Evolutionary conservation across 371 early-diverging fungal species (phyloP).

Genomic region (Mortierella sp.): DNA sequence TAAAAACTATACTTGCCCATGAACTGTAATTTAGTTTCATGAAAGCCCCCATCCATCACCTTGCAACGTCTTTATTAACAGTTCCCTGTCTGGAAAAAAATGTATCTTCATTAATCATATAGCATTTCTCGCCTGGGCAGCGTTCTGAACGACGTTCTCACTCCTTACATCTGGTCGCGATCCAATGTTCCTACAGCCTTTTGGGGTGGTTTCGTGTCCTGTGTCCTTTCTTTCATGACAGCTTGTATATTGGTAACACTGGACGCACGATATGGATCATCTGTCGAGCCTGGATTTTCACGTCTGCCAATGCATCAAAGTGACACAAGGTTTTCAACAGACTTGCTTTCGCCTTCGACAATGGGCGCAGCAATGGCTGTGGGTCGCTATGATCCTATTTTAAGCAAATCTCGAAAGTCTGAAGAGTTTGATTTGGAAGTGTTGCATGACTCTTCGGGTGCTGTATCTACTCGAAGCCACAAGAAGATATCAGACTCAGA

Average conservation of each 20-base stretch:
- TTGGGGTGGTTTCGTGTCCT: slow-evolving; percentile 65
- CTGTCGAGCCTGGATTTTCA: slow-evolving; percentile 21
- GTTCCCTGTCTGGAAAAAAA: too few species aligned
- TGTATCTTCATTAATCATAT: slow-evolving; percentile 13
- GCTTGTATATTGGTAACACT: slow-evolving; percentile 39
- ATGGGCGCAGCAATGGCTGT: not conserved
- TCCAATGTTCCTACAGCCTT: slow-evolving; percentile 51
- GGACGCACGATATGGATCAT: slow-evolving; percentile 30
- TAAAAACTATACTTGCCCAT: not conserved
- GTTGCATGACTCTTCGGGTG: slow-evolving; percentile 5
- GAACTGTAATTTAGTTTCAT: not conserved
- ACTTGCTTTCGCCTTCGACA: not conserved
- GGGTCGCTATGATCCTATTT: slow-evolving; percentile 28
- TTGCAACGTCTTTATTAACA: not conserved
- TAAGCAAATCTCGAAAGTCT: not conserved
- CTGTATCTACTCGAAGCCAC: not conserved
- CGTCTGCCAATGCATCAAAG: slow-evolving; percentile 27
- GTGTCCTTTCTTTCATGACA: slow-evolving; percentile 42
- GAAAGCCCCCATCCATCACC: not conserved
- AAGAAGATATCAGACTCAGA: not conserved
- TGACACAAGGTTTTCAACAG: slow-evolving; percentile 21
- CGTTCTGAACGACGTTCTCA: slow-evolving; percentile 61
- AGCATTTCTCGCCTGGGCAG: slow-evolving; percentile 61
- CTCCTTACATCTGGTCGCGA: slow-evolving; percentile 44
- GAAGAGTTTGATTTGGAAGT: slow-evolving; percentile 26